A percentile compares a stretch with the other conserved stretches of the same genome.
These are phyloP conservation scores for Paramecium sexaurelia DNA, from an alignment of 73 alveolate species.

Conservation along the genomic window DNA sequence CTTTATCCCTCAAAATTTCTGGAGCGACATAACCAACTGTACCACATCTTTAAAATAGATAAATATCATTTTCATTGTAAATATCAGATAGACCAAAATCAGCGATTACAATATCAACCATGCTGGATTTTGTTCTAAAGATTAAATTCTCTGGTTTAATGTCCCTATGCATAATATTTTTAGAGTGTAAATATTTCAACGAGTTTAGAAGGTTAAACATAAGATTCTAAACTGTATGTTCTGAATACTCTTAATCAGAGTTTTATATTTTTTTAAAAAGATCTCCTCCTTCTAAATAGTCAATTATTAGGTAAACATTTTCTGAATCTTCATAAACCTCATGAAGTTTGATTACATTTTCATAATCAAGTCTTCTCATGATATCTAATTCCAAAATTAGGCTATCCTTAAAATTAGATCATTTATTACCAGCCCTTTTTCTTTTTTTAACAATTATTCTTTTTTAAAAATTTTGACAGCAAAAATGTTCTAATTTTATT, in stretches of 20 bases:
- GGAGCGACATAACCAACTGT: slow-evolving; percentile 68
- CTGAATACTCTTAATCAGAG: neutral
- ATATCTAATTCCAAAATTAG: neutral
- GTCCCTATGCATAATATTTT: slow-evolving; percentile 61
- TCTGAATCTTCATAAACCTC: neutral
- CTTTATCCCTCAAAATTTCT: slow-evolving; percentile 35
- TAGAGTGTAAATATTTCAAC: neutral
- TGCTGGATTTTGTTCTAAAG: neutral
- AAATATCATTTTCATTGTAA: neutral
- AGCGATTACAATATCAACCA: slow-evolving; percentile 52
- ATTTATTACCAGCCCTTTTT: neutral
- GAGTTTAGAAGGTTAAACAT: neutral
- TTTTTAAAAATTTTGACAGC: slow-evolving; percentile 15
- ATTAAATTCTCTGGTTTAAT: slow-evolving; percentile 64
- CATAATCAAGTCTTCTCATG: slow-evolving; percentile 30
- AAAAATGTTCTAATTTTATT: neutral
- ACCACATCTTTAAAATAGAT: neutral
- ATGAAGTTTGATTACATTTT: slow-evolving; percentile 7
- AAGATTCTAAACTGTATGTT: neutral
- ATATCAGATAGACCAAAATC: slow-evolving; percentile 64
- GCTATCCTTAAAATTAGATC: neutral
- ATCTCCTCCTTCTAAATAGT: neutral
- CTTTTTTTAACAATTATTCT: neutral
- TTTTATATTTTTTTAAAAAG: neutral
- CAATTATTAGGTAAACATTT: neutral